Percentiles rank a stretch among this genome's conserved stretches.
Evolutionary conservation across 140 eudicot genomes (phyloP).

Genomic region (Stevia rebaudiana): DNA sequence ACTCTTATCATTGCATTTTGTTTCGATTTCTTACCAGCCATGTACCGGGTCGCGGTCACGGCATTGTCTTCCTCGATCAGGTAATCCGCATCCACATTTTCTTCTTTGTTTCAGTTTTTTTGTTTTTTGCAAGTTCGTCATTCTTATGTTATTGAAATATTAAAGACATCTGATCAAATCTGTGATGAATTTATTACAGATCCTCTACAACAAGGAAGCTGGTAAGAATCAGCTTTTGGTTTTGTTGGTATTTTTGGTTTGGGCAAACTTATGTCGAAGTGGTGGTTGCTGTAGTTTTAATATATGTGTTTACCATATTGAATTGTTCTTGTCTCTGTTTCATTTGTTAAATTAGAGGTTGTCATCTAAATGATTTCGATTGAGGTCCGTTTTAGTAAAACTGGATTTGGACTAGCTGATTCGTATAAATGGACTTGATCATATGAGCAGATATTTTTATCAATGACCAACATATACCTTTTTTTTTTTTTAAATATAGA

Average conservation of each 20-base stretch:
- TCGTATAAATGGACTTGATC: not conserved
- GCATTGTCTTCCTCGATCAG: constrained; percentile 33
- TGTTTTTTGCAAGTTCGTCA: not conserved
- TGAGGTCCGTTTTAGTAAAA: not conserved
- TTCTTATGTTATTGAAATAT: not conserved
- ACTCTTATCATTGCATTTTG: not conserved
- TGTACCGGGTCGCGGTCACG: constrained; percentile 33
- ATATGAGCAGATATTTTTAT: not conserved
- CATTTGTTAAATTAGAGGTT: not conserved
- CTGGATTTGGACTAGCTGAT: not conserved
- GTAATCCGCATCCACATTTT: not conserved
- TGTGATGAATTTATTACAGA: constrained; percentile 28
- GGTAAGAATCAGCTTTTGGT: constrained; percentile 26
- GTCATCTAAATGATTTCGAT: not conserved
- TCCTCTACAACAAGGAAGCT: constrained; percentile 51
- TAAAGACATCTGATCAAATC: not conserved
- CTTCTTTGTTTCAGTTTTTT: not conserved
- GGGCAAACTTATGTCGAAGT: not conserved
- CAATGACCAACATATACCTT: not conserved
- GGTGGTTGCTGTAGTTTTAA: constrained; percentile 8
- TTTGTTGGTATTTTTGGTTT: not conserved
- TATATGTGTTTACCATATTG: not conserved
- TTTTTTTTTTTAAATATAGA: not conserved
- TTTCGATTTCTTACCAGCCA: constrained; percentile 4
- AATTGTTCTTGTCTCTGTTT: not conserved